Base-by-base conservation (phyloP, 768 basidiomycete species). In the Rhodotorula taiwanensis region DNA sequence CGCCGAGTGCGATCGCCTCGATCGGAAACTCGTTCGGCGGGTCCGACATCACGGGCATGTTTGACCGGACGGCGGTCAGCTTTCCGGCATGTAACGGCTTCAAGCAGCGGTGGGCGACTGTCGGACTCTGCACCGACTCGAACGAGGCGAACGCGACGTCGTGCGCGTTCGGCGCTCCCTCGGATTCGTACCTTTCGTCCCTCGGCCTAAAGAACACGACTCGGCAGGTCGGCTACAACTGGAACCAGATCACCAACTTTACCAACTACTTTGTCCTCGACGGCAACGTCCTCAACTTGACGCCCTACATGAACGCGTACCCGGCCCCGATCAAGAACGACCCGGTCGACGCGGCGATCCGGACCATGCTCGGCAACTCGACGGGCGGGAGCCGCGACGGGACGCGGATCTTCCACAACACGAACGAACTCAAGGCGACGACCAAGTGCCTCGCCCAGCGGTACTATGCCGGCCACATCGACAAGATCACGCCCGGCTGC, bases 381-480 rank as follows among this genome's bases (percentile, higher is more conserved):
- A 80, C 31, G 1, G 74, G 78, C 8, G 81, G 82, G 55, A 89
- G 93, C 14, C 91, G 87, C 73, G 95, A 99, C 73, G 94, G 83
- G 2, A 97, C 94, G 0, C 84, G 87, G 50, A 79, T 91, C 34
- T 94, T 99, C 74, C 84, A 83, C 75, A 86, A 85, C 76, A 82
- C 84, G 49, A 69, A 80, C 10, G 81, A 82, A 56, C 82, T 89
- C 60, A 79, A 82, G 64, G 78, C 80, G 15, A 84, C 88, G 28
- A 80, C 95, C 5, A 81, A 83, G 15, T 99, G 95, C 76, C 80
- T 99, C 55, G 80, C 81, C 55, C 78, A 89, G 71, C 84, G 95
- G 18, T 99, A 95, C 76, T 83, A 83, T 54, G 93, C 92, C 0
- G 95, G 95, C 27, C 87, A 88, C 74, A 97, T 99, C 67, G 95